Base-by-base conservation (phyloP, 202 grass and related monocot genomes). In the Zoysia matrella region DNA sequence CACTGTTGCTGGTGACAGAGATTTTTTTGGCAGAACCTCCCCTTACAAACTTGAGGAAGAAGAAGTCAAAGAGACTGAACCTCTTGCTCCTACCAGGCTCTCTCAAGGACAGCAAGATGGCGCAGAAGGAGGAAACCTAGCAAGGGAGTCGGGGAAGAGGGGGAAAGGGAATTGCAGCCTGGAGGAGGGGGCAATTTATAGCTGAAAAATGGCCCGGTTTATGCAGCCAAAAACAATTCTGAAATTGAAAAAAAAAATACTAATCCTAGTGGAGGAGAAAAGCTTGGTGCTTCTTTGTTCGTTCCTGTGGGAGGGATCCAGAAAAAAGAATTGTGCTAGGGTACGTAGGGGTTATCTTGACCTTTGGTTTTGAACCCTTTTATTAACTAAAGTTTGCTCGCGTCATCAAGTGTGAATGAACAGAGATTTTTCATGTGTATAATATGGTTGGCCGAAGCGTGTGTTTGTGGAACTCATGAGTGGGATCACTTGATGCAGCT, bases 111-210 rank as follows among this genome's bases (percentile, higher is more conserved):
- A 69, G 67, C 64, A 61, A 5, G 58, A 16, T 58, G 67, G 47
- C 22, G 1, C 8, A 30, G 47, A 53, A 52, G 80, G 72, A 71
- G 69, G 16, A 83, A 92, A 80, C 84, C 77, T 85, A 85, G 69
- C 30, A 83, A 83, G 66, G 83, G 72, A 89, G 83, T 0, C 83
- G 73, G 60, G 73, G 74, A 87, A 69, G 89, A 77, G 91, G 87
- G 86, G 94, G 85, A 90, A 97, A 97, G 94, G 94, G 94, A 92
- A 87, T 90, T 97, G 89, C 71, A 62, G 87, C 74, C 11, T 86
- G 85, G 84, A 70, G 62, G 77, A 85, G 85, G 71, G 62, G 76
- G 75, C 1, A 65, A 92, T 94, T 97, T 97, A 94, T 97, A 97
- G 86, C 69, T 5, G 45, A 46, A 46, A 46, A 46, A 46, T 46